Conservation (phyloP, 202 grass and related monocot species). For the Schoenoplectus tabernaemontani region DNA sequence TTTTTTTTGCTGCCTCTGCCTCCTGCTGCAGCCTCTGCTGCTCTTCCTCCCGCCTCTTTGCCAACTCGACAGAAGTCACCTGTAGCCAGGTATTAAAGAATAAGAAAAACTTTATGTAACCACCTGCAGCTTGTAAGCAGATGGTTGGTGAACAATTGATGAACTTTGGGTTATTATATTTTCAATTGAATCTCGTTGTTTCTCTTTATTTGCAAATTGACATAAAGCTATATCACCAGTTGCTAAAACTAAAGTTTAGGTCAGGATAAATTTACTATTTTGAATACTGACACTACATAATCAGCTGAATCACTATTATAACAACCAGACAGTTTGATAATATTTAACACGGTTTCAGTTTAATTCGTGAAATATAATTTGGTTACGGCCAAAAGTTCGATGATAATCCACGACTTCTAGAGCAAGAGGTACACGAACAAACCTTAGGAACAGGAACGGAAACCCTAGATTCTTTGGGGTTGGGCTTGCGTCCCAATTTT, state of each 20-base stretch:
- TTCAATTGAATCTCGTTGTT: background rate
- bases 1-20: constrained; percentile 63
- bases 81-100: background rate
- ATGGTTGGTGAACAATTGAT: background rate
- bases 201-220: background rate
- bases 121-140: background rate
- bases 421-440: background rate
- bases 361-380: background rate
- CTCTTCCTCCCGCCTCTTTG: constrained; percentile 68
- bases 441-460: constrained; percentile 66
- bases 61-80: constrained; percentile 77
- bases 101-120: background rate
- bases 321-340: background rate
- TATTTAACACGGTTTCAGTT: background rate
- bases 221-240: background rate
- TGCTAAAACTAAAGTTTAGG: background rate
- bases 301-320: background rate
- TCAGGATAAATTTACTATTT: background rate
- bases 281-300: background rate
- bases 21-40: constrained; percentile 45
- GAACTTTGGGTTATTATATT: background rate
- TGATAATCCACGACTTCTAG: background rate
- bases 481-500: constrained; percentile 41
- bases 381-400: background rate
- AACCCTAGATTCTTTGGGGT: constrained; percentile 72